Base-by-base conservation (phyloP, 73 alveolate species). In the Paraurostyla sp. region DNA sequence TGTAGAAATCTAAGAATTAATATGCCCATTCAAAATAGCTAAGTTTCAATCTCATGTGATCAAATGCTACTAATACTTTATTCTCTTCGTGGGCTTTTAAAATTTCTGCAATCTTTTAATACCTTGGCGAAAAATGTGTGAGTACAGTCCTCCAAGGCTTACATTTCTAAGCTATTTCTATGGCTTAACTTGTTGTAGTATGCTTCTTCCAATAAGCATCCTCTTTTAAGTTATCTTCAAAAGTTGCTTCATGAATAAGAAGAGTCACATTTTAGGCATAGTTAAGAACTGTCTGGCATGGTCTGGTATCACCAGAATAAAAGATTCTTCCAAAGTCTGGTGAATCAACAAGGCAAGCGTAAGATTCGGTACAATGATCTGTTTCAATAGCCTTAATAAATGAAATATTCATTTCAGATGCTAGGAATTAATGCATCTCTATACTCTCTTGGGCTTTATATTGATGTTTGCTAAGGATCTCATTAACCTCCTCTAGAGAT, bases 221-320 rank as follows among this genome's bases (percentile, higher is more conserved):
- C 59, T 89, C 91, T 48, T 68, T 23, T 76, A 95, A 78, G 49
- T 87, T 97, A 82, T 95, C 97, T 42, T 95, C 99, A 83, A 97
- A 97, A 22, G 99, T 98, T 0, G 99, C 99, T 90, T 98, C 99
- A 93, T 98, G 99, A 49, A 98, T 98, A 54, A 98, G 95, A 35
- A 98, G 60, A 57, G 97, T 96, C 0, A 97, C 92, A 52, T 93
- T 92, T 89, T 94, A 80, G 23, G 98, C 95, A 50, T 94, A 96
- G 83, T 95, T 96, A 36, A 88, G 75, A 73, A 97, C 85, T 80
- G 93, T 92, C 65, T 94, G 92, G 83, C 97, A 96, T 2, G 99
- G 99, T 57, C 97, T 90, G 15, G 99, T 96, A 84, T 98, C 99
- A 22, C 99, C 99, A 65, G 99, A 92, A 81, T 96, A 98, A 36